A percentile compares a stretch with the other conserved stretches of the same genome.
These are phyloP conservation scores for Aspergillus piperis DNA, from an alignment of 2,329 filamentous ascomycete genomes.

Conservation along the genomic window DNA sequence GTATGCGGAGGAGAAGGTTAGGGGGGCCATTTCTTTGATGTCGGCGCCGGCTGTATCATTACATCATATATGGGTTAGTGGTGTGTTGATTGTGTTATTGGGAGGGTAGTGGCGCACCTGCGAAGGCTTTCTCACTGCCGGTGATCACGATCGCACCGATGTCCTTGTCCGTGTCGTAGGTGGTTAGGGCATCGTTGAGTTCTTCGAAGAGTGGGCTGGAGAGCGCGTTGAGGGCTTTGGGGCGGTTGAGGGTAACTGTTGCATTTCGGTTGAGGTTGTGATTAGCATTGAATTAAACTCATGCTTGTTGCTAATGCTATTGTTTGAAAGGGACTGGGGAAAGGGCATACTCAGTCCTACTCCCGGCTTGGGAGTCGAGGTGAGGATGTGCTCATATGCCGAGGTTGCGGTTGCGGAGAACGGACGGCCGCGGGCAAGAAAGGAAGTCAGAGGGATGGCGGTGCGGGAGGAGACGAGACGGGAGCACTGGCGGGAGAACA, in stretches of 20 bases:
- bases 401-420: slow-evolving; percentile 49
- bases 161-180: slow-evolving; percentile 68
- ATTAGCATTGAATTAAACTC: neutral
- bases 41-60: slow-evolving; percentile 72
- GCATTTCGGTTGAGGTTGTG: neutral
- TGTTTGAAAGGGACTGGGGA: neutral
- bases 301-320: neutral
- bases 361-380: slow-evolving; percentile 80
- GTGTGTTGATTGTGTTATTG: neutral
- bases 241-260: slow-evolving; percentile 86
- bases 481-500: slow-evolving; percentile 54
- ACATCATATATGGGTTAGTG: neutral
- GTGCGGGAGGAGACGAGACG: slow-evolving; percentile 62
- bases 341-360: slow-evolving; percentile 74
- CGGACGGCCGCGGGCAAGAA: slow-evolving; percentile 36
- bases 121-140: slow-evolving; percentile 86
- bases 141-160: slow-evolving; percentile 82
- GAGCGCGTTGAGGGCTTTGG: slow-evolving; percentile 93
- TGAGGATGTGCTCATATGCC: slow-evolving; percentile 77
- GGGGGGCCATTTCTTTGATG: slow-evolving; percentile 97
- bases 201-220: slow-evolving; percentile 88
- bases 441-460: slow-evolving; percentile 39
- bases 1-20: slow-evolving; percentile 87
- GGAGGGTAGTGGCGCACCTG: slow-evolving; percentile 34
- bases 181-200: slow-evolving; percentile 74